Base-by-base conservation (phyloP, 2,329 filamentous ascomycete genomes). In the Berkeleyomyces basicola region DNA sequence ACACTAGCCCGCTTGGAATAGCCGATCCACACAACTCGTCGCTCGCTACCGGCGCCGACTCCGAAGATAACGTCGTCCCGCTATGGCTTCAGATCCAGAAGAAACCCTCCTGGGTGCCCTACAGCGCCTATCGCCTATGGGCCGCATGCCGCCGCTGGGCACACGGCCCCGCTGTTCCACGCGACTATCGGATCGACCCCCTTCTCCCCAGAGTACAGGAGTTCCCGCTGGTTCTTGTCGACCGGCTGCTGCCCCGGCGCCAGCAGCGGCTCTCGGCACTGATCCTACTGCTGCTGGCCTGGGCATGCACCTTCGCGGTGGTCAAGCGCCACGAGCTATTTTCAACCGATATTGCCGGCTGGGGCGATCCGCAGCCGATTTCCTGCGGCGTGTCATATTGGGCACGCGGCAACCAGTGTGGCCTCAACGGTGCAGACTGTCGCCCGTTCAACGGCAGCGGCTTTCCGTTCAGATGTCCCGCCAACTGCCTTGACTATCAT, bases 401-500 rank as follows among this genome's bases (percentile, higher is more conserved):
- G 87, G 78, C 76, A 7, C 71, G 82, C 44, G 84, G 83, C 42
- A 91, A 90, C 69, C 75, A 74, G 10, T 93, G 88, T 70, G 88
- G 87, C 0, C 69, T 92, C 11, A 83, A 92, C 67, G 88, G 88
- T 5, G 82, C 83, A 65, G 76, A 82, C 60, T 93, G 88, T 69
- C 82, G 87, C 7, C 88, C 88, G 0, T 93, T 93, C 69, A 80
- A 79, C 64, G 84, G 83, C 66, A 81, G 76, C 63, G 82, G 82
- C 0, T 84, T 90, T 67, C 78, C 87, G 0, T 93, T 93, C 70
- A 79, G 85, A 62, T 93, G 88, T 68, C 83, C 87, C 1, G 86
- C 84, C 14, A 84, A 83, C 68, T 93, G 88, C 71, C 79, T 79
- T 53, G 81, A 79, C 68, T 81, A 82, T 63, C 77, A 81, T 66